phyloP scores from a whole-genome alignment of 2,329 filamentous ascomycete species.

The Lachnellula willkommii region DNA sequence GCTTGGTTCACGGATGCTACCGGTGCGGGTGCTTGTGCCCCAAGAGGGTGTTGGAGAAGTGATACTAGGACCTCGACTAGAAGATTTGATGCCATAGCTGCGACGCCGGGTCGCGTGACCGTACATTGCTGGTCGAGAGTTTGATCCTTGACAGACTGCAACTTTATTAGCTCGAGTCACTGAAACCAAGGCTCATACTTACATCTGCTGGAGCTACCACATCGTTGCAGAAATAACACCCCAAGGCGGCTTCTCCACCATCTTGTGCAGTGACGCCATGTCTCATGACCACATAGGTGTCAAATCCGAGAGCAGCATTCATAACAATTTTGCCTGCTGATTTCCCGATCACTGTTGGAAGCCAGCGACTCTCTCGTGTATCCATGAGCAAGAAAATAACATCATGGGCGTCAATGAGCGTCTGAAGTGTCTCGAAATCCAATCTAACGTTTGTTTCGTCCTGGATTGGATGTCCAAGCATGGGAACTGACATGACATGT shows the following conservation, averaged over 20 bases:
- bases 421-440: constrained; percentile 71
- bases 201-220: constrained; percentile 92
- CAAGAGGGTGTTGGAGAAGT: constrained; percentile 77
- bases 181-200: constrained; percentile 37
- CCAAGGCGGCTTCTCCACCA: constrained; percentile 62
- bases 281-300: constrained; percentile 95
- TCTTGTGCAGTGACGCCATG: constrained; percentile 65
- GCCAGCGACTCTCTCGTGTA: constrained; percentile 87
- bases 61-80: constrained; percentile 87
- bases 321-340: constrained; percentile 89
- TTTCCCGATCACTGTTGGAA: constrained; percentile 95
- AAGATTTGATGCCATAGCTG: constrained; percentile 84
- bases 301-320: constrained; percentile 93
- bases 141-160: constrained; percentile 82
- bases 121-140: constrained; percentile 98
- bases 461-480: constrained; percentile 85
- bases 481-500: constrained; percentile 80
- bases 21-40: constrained; percentile 57
- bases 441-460: constrained; percentile 63
- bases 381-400: constrained; percentile 97
- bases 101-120: constrained; percentile 87
- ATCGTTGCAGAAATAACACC: constrained; percentile 98
- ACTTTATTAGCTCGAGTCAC: constrained; percentile 11
- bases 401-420: constrained; percentile 78
- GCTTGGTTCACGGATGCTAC: constrained; percentile 30